phyloP scores from a whole-genome alignment of 2,329 filamentous ascomycete species.

The Bipolaris oryzae region DNA sequence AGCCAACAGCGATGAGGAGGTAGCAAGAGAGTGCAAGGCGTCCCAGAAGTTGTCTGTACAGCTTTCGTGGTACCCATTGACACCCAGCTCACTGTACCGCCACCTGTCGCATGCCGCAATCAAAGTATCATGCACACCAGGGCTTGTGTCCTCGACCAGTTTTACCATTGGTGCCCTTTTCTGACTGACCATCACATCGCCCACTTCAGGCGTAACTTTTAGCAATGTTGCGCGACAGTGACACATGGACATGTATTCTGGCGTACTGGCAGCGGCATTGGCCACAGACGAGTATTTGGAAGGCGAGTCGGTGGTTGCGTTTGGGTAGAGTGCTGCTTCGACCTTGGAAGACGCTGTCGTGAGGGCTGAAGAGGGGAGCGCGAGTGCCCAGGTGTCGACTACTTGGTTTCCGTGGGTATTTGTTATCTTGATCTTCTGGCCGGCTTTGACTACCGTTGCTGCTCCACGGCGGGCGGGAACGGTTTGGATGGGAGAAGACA shows the following conservation, averaged over 20 bases:
- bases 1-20: slow-evolving; percentile 2
- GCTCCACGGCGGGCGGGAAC: slow-evolving; percentile 55
- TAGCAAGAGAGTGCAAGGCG: slow-evolving; percentile 30
- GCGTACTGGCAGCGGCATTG: slow-evolving; percentile 35
- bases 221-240: slow-evolving; percentile 40
- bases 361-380: slow-evolving; percentile 36
- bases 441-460: slow-evolving; percentile 46
- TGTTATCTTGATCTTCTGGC: slow-evolving; percentile 54
- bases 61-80: slow-evolving; percentile 41
- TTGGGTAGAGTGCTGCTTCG: slow-evolving; percentile 39
- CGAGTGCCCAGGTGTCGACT: slow-evolving; percentile 58
- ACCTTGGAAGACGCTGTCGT: slow-evolving; percentile 28
- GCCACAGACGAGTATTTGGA: slow-evolving; percentile 30
- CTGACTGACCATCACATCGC: slow-evolving; percentile 42
- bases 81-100: slow-evolving; percentile 43
- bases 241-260: slow-evolving; percentile 47
- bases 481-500: slow-evolving; percentile 30
- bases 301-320: slow-evolving; percentile 29
- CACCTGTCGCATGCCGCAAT: slow-evolving; percentile 47
- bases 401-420: slow-evolving; percentile 59
- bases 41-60: slow-evolving; percentile 49
- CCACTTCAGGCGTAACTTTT: slow-evolving; percentile 38
- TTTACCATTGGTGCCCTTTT: slow-evolving; percentile 43
- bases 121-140: slow-evolving; percentile 44
- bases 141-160: slow-evolving; percentile 42